Evolutionary conservation across 202 grass and related monocot genomes (phyloP), one percentile per base, ranked within the genome.

Genomic region (Alloteropsis angusta): DNA sequence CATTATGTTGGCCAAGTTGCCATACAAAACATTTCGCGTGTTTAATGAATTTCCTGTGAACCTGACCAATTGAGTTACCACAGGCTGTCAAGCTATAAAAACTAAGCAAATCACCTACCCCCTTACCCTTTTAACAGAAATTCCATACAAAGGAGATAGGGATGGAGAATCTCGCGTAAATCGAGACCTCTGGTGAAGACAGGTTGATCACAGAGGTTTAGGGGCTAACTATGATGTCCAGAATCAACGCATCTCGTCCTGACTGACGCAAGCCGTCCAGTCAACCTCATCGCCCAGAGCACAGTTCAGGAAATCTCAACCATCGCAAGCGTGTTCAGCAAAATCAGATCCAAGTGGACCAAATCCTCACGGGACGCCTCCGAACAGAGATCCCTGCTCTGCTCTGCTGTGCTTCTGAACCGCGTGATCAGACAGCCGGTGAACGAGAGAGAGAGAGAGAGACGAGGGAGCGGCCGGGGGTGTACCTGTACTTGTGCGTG

Each of bases 401-500:
- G 35, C 0, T 21, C 22, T 56, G 23, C 55, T 58, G 12, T 1
- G 35, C 0, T 21, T 0, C 23, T 1, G 21, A 30, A 2, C 49
- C 60, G 2, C 14, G 42, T 32, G 61, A 78, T 71, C 50, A n/a
- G n/a, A n/a, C 1, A 14, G 18, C 21, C 22, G 5, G 13, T 16
- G 11, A 26, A 30, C 28, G 28, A 30, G 28, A 30, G 28, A 30
- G 28, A 30, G 28, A 26, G 58, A 8, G 23, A 38, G 42, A 15
- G 32, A 17, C 5, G 3, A 39, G 65, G 30, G 11, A 44, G 15
- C 30, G 36, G 21, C 11, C 35, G 21, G 2, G 28, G 5, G 23
- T 0, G 56, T n/a, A 94, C 94, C 94, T 97, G 77, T 97, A 97
- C 86, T 97, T 97, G 71, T 82, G 82, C 9, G 34, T 60, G 37